These are phyloP conservation scores for Edaphochlamys debaryana DNA, from an alignment of 139 green algal genomes.

Conservation along the genomic window DNA sequence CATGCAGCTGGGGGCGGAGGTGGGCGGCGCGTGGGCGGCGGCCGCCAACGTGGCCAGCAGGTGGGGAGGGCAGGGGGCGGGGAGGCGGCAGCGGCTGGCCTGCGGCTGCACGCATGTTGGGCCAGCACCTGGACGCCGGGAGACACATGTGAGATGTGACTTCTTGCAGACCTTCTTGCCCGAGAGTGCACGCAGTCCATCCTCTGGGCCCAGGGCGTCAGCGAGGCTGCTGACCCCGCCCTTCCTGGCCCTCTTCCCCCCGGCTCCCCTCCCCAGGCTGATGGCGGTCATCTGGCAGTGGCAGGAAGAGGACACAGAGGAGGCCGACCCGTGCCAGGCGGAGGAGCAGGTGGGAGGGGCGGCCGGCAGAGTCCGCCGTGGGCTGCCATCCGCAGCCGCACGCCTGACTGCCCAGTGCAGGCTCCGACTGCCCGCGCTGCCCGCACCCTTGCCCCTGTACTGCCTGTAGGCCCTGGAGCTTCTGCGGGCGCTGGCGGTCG, in stretches of 20 bases:
- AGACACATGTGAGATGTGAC: too few species aligned
- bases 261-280: background rate
- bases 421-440: background rate
- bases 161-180: too few species aligned
- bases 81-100: too few species aligned
- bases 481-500: background rate
- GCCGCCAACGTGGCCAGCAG: conserved; percentile 3
- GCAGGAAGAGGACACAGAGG: background rate
- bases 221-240: background rate
- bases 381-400: too few species aligned
- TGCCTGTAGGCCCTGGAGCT: background rate
- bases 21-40: conserved; percentile 2
- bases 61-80: background rate
- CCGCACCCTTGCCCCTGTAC: background rate
- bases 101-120: too few species aligned
- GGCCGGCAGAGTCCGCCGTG: too few species aligned
- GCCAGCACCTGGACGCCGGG: too few species aligned
- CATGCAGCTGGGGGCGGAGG: background rate
- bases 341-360: background rate
- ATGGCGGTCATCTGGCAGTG: background rate
- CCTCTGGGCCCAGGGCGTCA: too few species aligned
- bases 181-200: too few species aligned
- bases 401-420: background rate
- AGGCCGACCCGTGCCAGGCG: too few species aligned
- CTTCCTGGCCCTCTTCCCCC: background rate